A percentile compares a stretch with the other conserved stretches of the same genome.
Conservation (phyloP, 257 asterid genomes). For the Salvia rosmarinus region DNA sequence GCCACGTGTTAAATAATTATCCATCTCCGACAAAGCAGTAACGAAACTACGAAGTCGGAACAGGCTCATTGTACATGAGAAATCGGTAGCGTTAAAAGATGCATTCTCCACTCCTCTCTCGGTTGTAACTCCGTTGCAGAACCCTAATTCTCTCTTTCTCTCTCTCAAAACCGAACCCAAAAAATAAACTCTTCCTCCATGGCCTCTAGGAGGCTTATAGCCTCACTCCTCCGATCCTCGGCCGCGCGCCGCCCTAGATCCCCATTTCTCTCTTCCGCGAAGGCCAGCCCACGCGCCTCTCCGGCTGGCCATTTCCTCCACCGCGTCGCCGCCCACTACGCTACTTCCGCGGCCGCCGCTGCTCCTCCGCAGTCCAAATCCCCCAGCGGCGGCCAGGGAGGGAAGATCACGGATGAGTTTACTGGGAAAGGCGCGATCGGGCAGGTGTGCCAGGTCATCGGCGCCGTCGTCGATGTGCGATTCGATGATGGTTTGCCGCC, state of each 20-base stretch:
- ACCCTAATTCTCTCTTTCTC: too few species aligned
- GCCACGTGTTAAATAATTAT: too few species aligned
- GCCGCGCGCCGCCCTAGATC: constrained; percentile 54
- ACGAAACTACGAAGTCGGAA: too few species aligned
- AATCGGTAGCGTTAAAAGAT: too few species aligned
- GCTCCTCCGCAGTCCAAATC: constrained; percentile 44
- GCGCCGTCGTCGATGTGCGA: constrained; percentile 96
- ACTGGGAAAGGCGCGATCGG: constrained; percentile 85
- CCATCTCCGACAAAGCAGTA: too few species aligned
- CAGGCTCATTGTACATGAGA: too few species aligned
- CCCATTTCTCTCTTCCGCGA: constrained; percentile 44
- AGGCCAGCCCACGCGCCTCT: constrained; percentile 46
- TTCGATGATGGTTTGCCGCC: constrained; percentile 88
- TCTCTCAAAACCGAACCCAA: too few species aligned
- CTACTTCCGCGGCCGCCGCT: constrained; percentile 69
- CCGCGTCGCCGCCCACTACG: constrained; percentile 62
- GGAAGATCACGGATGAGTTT: constrained; percentile 74
- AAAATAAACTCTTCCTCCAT: constrained; percentile 39
- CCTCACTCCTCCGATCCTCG: constrained; percentile 53
- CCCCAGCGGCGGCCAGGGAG: constrained; percentile 36
- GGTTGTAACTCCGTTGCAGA: too few species aligned
- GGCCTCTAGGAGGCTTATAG: constrained; percentile 59
- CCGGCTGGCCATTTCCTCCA: constrained; percentile 71
- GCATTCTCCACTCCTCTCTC: too few species aligned
- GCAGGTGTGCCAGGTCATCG: constrained; percentile 88